These are phyloP conservation scores for Podaxis sp. DNA, from an alignment of 768 basidiomycete genomes.

Conservation along the genomic window DNA sequence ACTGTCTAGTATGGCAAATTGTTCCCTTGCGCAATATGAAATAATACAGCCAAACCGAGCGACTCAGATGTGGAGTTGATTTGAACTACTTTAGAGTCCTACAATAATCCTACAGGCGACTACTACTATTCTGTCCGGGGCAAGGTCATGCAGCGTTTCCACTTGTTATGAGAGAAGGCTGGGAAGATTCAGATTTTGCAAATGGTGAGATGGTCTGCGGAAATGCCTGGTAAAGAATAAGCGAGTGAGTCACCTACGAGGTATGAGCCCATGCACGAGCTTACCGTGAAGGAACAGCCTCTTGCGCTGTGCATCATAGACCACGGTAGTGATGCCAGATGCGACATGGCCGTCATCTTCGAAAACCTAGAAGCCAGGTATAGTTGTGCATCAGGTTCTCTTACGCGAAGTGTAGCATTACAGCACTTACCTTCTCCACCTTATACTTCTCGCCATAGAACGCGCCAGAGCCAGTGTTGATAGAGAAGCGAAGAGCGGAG, in stretches of 20 bases:
- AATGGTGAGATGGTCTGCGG: constrained; percentile 28
- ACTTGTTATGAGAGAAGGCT: not conserved
- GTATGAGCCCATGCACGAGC: constrained; percentile 11
- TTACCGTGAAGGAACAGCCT: constrained; percentile 61
- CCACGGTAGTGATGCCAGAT: constrained; percentile 56
- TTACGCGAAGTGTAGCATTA: not conserved
- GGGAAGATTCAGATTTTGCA: constrained; percentile 26
- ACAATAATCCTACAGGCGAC: not conserved
- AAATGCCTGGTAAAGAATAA: constrained; percentile 25
- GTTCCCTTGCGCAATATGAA: constrained; percentile 8
- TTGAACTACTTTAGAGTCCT: not conserved
- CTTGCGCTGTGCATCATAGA: constrained; percentile 49
- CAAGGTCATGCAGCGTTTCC: not conserved
- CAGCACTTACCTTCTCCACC: constrained; percentile 49
- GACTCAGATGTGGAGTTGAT: not conserved
- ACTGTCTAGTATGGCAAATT: constrained; percentile 6
- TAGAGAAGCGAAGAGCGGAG: constrained; percentile 49
- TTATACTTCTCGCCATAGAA: constrained; percentile 63
- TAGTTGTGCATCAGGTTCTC: not conserved
- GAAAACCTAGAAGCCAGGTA: constrained; percentile 46
- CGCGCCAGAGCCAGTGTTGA: constrained; percentile 49
- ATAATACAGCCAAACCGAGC: not conserved
- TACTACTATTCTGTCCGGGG: not conserved
- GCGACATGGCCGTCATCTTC: constrained; percentile 64
- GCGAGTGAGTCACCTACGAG: not conserved